Conservation (phyloP, 106 monocot genomes). For the Triglochin maritima region DNA sequence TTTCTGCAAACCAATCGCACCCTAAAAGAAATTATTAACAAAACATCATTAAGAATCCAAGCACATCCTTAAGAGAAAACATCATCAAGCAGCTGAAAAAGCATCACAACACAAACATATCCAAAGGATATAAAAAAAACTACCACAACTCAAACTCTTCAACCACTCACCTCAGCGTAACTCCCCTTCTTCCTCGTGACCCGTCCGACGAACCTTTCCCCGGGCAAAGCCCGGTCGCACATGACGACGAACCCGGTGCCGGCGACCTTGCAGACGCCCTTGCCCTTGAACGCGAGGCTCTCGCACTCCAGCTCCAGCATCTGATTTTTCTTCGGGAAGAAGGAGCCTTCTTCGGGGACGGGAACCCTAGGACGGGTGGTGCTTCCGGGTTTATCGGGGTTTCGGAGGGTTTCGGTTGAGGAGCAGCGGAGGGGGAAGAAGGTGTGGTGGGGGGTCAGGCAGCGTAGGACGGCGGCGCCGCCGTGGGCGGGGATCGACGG, state of each 20-base stretch:
- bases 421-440: too few relatives aligned
- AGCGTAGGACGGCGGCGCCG: too few relatives aligned
- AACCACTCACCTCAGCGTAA: conserved; percentile 56
- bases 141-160: not conserved
- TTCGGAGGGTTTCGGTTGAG: too few relatives aligned
- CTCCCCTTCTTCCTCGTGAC: conserved; percentile 65
- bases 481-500: too few relatives aligned
- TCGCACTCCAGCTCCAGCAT: conserved; percentile 63
- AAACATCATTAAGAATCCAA: too few relatives aligned
- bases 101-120: not conserved
- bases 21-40: too few relatives aligned
- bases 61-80: too few relatives aligned
- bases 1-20: too few relatives aligned
- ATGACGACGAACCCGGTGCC: conserved; percentile 64
- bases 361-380: too few relatives aligned
- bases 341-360: conserved; percentile 6
- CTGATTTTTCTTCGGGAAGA: conserved; percentile 63
- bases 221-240: conserved; percentile 84
- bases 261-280: conserved; percentile 60
- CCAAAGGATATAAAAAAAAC: not conserved
- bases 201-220: conserved; percentile 80
- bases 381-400: too few relatives aligned
- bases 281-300: conserved; percentile 59
- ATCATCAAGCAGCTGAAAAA: too few relatives aligned
- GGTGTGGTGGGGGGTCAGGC: too few relatives aligned